Percentiles rank a stretch among this genome's conserved stretches.
Conservation (phyloP, 306 rosid species). For the Mimosa bimucronata region DNA sequence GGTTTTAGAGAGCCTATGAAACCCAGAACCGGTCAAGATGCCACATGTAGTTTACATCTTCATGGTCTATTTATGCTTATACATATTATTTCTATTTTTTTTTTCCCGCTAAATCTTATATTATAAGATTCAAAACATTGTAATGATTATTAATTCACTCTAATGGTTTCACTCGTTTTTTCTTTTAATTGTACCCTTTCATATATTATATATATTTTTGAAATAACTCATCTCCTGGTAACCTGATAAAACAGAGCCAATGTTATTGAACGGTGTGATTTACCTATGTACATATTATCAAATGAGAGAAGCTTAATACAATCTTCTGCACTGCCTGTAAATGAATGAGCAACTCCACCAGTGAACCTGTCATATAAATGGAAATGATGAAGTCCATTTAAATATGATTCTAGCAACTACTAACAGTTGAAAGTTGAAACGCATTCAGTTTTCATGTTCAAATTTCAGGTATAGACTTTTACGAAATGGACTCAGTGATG, state of each 20-base stretch:
- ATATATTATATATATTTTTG: background rate
- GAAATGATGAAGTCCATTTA: slow-evolving; percentile 26
- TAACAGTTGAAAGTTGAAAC: slow-evolving; percentile 24
- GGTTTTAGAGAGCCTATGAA: background rate
- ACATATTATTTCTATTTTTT: background rate
- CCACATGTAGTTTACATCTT: background rate
- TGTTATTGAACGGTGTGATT: slow-evolving; percentile 24
- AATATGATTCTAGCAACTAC: slow-evolving; percentile 19
- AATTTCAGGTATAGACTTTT: background rate
- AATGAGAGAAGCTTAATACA: slow-evolving; percentile 77
- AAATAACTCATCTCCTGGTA: background rate
- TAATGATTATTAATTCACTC: background rate
- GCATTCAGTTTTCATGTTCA: background rate
- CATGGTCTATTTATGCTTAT: background rate
- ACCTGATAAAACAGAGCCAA: slow-evolving; percentile 29
- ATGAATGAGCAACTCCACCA: slow-evolving; percentile 90
- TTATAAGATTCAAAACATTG: background rate
- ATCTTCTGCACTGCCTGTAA: slow-evolving; percentile 84
- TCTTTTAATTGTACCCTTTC: background rate
- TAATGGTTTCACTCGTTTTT: background rate
- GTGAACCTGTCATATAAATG: slow-evolving; percentile 59
- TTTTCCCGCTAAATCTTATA: background rate
- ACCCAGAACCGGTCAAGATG: background rate
- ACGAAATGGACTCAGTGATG: background rate
- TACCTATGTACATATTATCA: slow-evolving; percentile 80